phyloP scores from a whole-genome alignment of 1,139 yeast genomes.

The Suhomyces panamericanus region DNA sequence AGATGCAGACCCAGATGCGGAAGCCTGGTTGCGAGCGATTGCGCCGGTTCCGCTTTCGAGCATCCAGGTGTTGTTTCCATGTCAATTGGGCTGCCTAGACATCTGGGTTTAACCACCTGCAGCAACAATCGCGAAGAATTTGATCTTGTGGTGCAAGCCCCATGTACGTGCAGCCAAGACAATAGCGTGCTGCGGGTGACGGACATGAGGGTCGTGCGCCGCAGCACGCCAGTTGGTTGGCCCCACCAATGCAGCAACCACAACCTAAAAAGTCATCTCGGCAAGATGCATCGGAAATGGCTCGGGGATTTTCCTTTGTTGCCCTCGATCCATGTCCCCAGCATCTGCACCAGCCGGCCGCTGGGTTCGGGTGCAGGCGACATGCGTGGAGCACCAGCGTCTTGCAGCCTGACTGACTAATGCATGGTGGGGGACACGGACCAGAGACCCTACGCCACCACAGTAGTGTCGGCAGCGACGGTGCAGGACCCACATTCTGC shows the following conservation, averaged over 20 bases:
- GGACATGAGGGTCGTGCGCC: background rate
- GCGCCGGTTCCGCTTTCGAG: no score
- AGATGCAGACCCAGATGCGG: background rate
- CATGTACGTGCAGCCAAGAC: background rate
- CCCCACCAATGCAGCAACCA: background rate
- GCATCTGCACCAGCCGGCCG: no score
- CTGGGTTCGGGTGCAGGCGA: no score
- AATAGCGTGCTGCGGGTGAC: background rate
- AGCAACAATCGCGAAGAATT: slow-evolving; percentile 4
- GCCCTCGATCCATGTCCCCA: no score
- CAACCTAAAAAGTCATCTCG: background rate
- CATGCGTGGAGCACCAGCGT: no score
- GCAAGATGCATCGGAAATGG: no score
- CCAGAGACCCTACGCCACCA: no score
- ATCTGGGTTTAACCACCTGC: slow-evolving; percentile 6
- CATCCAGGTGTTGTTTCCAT: slow-evolving; percentile 5
- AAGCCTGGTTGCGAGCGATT: background rate
- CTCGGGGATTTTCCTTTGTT: no score
- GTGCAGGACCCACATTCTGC: no score
- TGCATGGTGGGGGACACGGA: no score
- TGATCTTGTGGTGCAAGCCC: slow-evolving; percentile 1
- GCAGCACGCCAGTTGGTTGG: background rate
- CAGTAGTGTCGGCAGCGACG: no score
- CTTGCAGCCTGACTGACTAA: no score
- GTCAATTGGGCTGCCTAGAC: slow-evolving; percentile 3